Evolutionary conservation across 2,329 filamentous ascomycete genomes (phyloP), one percentile per base, ranked within the genome.

Genomic region (Chaetomiaceae sp.): DNA sequence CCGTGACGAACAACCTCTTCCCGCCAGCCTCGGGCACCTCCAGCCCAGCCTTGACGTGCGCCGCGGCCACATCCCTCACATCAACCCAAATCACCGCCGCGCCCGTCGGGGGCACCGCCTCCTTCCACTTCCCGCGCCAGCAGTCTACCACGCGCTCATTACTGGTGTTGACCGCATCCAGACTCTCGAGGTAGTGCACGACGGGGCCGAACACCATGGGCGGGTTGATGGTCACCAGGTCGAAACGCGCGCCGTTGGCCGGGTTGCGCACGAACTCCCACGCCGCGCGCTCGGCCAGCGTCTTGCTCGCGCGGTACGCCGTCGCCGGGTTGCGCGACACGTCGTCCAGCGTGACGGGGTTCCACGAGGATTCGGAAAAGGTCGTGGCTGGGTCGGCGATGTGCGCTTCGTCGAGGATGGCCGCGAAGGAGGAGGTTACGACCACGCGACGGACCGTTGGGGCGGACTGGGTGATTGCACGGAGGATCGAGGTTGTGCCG

Each of bases 361-460:
- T 81, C 77, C 78, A 81, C 50, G 73, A 71, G 53, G 62, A 66
- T 63, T 73, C 79, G 53, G 63, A 70, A 57, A 73, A 79, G 23
- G 64, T 65, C 31, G 68, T 69, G 25, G 44, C 54, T 0, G 72
- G 65, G 62, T 78, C 68, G 3, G 46, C 44, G 9, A 73, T 51
- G 40, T 65, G 63, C 14, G 61, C 56, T 34, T 68, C 67, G 54
- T 73, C 63, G 14, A 79, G 40, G 58, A 81, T 73, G 54, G 77
- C 70, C 17, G 77, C 77, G 63, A 81, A 80, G 30, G 77, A 79
- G 33, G 74, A 77, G 14, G 77, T 81, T 41, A 83, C 65, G 50
- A 86, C 83, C 13, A 95, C 85, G 53, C 84, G 78, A 70, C 84
- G 88, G 46, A 95, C 86, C 5, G 57, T 57, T 0, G 77, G 77